Conservation (phyloP, 2,329 filamentous ascomycete species). For the Pseudogymnoascus sp. region DNA sequence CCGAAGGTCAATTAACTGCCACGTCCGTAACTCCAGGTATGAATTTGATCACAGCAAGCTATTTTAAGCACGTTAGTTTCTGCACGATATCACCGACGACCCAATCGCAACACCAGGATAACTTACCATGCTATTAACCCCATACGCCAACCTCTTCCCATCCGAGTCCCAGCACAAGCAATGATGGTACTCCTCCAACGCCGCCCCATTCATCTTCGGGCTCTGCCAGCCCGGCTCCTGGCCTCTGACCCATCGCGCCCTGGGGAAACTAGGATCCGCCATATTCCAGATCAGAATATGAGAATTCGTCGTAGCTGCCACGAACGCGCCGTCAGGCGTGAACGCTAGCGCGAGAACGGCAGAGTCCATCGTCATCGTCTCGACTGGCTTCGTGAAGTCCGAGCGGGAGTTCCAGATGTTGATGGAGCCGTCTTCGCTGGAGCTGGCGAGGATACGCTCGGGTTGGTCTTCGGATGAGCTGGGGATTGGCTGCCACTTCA, state of each 20-base stretch:
- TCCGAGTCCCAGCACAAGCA: conserved; percentile 55
- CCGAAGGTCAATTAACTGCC: neutral
- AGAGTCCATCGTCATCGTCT: conserved; percentile 52
- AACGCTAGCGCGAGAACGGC: conserved; percentile 53
- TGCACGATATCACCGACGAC: neutral
- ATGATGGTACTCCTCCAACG: conserved; percentile 52
- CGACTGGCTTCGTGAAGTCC: conserved; percentile 47
- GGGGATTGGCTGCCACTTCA: conserved; percentile 53
- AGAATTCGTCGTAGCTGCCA: conserved; percentile 52
- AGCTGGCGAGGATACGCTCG: conserved; percentile 45
- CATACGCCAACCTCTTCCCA: conserved; percentile 55
- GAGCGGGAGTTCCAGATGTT: conserved; percentile 53
- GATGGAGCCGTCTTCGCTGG: conserved; percentile 55
- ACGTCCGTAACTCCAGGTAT: neutral
- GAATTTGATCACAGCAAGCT: neutral
- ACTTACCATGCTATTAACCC: conserved; percentile 54
- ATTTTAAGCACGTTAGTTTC: neutral
- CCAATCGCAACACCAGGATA: neutral
- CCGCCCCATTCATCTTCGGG: conserved; percentile 42
- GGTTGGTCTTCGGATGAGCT: conserved; percentile 35
- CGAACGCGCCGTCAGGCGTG: conserved; percentile 54
- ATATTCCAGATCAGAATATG: conserved; percentile 59
- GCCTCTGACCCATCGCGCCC: conserved; percentile 51
- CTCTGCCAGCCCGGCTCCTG: conserved; percentile 51
- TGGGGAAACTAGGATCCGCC: conserved; percentile 46